Conservation (phyloP, 75 land plant species). For the Selaginella moellendorffii region DNA sequence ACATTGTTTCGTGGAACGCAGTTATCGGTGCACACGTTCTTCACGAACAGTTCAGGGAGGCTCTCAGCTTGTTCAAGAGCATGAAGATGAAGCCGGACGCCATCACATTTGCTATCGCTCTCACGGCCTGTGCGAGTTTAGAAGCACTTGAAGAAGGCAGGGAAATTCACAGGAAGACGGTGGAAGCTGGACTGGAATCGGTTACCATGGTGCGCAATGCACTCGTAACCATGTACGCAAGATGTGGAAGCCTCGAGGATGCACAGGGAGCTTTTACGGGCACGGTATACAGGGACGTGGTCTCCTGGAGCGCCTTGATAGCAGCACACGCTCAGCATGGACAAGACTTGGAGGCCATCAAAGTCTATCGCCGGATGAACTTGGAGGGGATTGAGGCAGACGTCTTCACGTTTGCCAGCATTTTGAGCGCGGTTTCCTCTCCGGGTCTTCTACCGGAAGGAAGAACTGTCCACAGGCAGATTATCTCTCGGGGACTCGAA, state of each 20-base stretch:
- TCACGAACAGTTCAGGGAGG: background rate
- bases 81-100: background rate
- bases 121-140: background rate
- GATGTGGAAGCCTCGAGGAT: background rate
- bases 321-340: background rate
- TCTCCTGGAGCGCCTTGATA: background rate
- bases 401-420: background rate
- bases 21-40: constrained; percentile 9
- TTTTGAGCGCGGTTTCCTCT: background rate
- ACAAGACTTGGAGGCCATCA: background rate
- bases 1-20: constrained; percentile 31
- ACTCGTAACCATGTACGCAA: background rate
- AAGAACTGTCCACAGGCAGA: constrained; percentile 9
- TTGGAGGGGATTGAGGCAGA: background rate
- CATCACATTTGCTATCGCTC: background rate
- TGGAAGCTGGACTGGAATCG: background rate
- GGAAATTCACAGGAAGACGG: background rate
- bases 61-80: background rate
- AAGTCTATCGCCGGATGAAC: background rate
- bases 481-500: constrained; percentile 15
- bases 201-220: background rate
- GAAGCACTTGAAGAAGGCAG: background rate
- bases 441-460: background rate
- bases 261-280: background rate
- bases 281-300: background rate